These are phyloP conservation scores for Phytopythium ostracodes DNA, from an alignment of 352 stramenopile genomes.

Conservation along the genomic window DNA sequence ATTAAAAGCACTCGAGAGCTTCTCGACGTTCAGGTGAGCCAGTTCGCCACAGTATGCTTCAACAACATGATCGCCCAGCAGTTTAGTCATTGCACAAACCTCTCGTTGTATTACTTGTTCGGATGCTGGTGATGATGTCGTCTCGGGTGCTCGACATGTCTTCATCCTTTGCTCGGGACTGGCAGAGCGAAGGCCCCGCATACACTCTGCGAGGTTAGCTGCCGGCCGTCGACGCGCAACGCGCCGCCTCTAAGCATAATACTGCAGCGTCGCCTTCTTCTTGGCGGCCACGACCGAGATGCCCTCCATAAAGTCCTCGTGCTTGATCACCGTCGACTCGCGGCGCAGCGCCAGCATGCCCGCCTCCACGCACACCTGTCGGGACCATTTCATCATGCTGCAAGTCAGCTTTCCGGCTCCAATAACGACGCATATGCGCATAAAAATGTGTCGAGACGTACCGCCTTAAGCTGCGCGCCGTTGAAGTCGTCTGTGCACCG, in stretches of 20 bases:
- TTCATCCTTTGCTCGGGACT: not conserved
- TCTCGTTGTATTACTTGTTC: not conserved
- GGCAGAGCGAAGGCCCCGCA: not conserved
- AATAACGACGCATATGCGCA: not conserved
- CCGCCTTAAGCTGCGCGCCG: conserved; percentile 97
- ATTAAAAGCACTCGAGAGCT: too few species aligned
- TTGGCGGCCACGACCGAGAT: conserved; percentile 97
- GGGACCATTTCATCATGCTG: too few species aligned
- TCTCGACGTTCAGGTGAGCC: too few species aligned
- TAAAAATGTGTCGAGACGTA: conserved; percentile 18
- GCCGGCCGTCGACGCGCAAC: not conserved
- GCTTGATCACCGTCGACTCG: conserved; percentile 94
- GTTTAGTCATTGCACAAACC: not conserved
- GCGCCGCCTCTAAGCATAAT: conserved; percentile 89
- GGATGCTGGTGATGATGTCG: not conserved
- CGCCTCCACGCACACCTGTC: conserved; percentile 95
- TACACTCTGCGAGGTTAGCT: not conserved
- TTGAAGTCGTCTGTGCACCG: conserved; percentile 99
- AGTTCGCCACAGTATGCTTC: too few species aligned
- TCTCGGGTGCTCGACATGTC: too few species aligned
- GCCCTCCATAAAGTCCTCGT: conserved; percentile 99
- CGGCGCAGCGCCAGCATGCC: conserved; percentile 97
- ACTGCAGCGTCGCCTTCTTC: conserved; percentile 97
- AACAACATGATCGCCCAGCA: too few species aligned
- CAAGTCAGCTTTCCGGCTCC: too few species aligned